These are phyloP conservation scores for Logfia minima DNA, from an alignment of 129 eudicot genomes.

Conservation along the genomic window DNA sequence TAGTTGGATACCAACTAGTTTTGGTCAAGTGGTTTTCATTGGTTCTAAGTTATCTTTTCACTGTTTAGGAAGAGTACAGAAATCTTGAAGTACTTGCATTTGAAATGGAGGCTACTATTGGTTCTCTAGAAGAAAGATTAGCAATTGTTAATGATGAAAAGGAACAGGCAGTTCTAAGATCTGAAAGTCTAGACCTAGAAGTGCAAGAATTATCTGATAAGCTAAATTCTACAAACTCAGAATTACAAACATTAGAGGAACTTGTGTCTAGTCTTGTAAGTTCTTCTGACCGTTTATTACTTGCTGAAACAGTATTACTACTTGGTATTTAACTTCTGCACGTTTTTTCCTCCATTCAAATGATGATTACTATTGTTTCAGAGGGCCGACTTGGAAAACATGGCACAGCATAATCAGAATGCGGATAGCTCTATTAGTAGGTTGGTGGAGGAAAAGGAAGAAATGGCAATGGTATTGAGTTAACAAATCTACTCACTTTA, in stretches of 20 bases:
- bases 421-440: constrained; percentile 48
- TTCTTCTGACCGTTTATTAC: neutral
- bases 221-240: constrained; percentile 51
- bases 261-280: constrained; percentile 72
- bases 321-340: neutral
- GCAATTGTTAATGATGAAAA: constrained; percentile 56
- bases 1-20: constrained; percentile 5
- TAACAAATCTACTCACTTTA: constrained; percentile 7
- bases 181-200: constrained; percentile 63
- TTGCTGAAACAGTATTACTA: neutral
- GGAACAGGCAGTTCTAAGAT: constrained; percentile 49
- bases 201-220: constrained; percentile 54
- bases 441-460: constrained; percentile 82
- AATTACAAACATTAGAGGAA: constrained; percentile 51
- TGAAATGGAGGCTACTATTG: constrained; percentile 95
- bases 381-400: constrained; percentile 63
- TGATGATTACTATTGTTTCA: constrained; percentile 25
- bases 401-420: constrained; percentile 40
- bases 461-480: constrained; percentile 71
- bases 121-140: constrained; percentile 77
- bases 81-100: constrained; percentile 92
- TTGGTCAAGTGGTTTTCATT: neutral
- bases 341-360: neutral
- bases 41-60: constrained; percentile 12
- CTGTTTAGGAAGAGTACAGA: constrained; percentile 65